Percentiles rank a stretch among this genome's conserved stretches.
These are phyloP conservation scores for Hortiboletus campestris DNA, from an alignment of 768 basidiomycete species.

Conservation along the genomic window DNA sequence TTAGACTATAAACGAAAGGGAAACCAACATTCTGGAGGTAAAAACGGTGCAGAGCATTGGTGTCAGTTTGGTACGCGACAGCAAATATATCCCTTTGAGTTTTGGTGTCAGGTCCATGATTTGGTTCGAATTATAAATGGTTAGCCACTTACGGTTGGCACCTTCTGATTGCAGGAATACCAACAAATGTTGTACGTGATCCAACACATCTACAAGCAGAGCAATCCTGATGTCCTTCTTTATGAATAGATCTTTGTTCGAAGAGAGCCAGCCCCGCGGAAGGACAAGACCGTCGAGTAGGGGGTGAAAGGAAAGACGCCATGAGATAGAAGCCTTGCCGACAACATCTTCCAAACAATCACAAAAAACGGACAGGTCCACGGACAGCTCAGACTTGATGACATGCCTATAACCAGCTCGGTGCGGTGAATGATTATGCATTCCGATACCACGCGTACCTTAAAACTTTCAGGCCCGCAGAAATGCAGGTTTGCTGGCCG, in stretches of 20 bases:
- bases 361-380: slow-evolving; percentile 36
- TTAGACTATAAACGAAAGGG: not conserved
- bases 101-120: not conserved
- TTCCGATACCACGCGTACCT: not conserved
- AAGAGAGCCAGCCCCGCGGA: slow-evolving; percentile 52
- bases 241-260: slow-evolving; percentile 11
- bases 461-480: slow-evolving; percentile 30
- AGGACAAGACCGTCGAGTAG: slow-evolving; percentile 47
- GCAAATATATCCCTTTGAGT: not conserved
- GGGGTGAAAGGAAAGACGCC: slow-evolving; percentile 16
- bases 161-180: slow-evolving; percentile 29
- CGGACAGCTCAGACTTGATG: slow-evolving; percentile 33
- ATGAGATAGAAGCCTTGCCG: slow-evolving; percentile 38
- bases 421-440: slow-evolving; percentile 23
- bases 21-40: slow-evolving; percentile 47
- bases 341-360: slow-evolving; percentile 49
- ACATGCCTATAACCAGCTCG: slow-evolving; percentile 40
- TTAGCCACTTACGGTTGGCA: slow-evolving; percentile 22
- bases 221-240: slow-evolving; percentile 10
- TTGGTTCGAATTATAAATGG: too few species aligned
- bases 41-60: slow-evolving; percentile 36
- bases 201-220: slow-evolving; percentile 10
- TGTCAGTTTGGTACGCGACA: slow-evolving; percentile 6
- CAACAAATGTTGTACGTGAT: slow-evolving; percentile 23
- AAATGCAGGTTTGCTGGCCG: slow-evolving; percentile 24